Evolutionary conservation across 176 grass and related monocot species (phyloP).

Genomic region (Musa beccarii): DNA sequence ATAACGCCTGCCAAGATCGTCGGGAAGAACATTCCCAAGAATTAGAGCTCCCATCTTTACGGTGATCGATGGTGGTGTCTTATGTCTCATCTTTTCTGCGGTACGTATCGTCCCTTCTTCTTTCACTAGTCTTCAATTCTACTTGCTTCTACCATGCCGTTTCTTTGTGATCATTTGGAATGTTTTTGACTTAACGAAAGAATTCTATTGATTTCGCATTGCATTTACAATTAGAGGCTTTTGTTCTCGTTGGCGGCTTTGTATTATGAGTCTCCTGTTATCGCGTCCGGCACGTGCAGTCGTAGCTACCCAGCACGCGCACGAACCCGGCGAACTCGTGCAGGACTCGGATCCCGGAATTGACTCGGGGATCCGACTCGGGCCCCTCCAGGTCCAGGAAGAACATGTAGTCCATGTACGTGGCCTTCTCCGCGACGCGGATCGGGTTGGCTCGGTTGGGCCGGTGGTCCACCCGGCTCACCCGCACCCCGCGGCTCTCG

Average conservation of each 20-base stretch:
- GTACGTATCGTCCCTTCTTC: neutral
- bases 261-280: too few species aligned
- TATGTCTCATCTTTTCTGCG: too few species aligned
- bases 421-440: neutral
- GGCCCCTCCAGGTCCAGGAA: neutral
- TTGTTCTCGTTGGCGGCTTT: too few species aligned
- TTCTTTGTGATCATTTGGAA: too few species aligned
- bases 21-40: constrained; percentile 74
- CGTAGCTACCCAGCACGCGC: neutral
- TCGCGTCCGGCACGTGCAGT: neutral
- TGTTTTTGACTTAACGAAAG: too few species aligned
- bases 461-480: constrained; percentile 1
- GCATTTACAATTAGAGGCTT: neutral
- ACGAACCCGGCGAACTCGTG: neutral
- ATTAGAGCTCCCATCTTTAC: constrained; percentile 19
- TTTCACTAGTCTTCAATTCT: neutral
- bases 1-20: constrained; percentile 88
- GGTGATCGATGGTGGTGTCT: too few species aligned
- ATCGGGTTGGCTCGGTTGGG: neutral
- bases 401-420: neutral
- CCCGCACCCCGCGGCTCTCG: neutral
- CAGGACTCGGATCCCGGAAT: neutral
- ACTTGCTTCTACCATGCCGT: too few species aligned
- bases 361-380: neutral
- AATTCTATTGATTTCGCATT: neutral